These are phyloP conservation scores for Picea engelmannii DNA, from an alignment of 83 land plant genomes.

Conservation along the genomic window DNA sequence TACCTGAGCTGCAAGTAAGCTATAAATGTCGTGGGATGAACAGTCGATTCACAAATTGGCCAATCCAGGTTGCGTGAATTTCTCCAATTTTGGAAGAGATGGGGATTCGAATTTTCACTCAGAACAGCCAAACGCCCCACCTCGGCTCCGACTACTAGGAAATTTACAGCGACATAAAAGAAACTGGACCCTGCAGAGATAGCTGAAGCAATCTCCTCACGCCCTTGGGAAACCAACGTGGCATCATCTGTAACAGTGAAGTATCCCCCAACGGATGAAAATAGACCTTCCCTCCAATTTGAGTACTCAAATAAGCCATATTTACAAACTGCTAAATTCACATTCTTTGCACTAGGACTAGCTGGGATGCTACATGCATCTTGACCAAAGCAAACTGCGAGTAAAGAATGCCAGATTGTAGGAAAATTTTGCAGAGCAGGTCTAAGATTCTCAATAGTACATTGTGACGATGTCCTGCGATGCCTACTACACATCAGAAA, in stretches of 20 bases:
- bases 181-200: constrained; percentile 84
- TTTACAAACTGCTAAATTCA: constrained; percentile 27
- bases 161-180: too few species aligned
- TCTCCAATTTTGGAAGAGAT: too few species aligned
- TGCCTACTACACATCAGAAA: too few species aligned
- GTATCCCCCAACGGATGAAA: constrained; percentile 81
- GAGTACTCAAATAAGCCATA: constrained; percentile 67
- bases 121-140: too few species aligned
- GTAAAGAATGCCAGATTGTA: constrained; percentile 78
- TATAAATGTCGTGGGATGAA: too few species aligned
- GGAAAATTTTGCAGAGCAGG: constrained; percentile 74
- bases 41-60: too few species aligned
- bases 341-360: constrained; percentile 38
- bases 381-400: constrained; percentile 70
- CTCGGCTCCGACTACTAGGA: too few species aligned
- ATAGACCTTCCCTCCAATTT: constrained; percentile 80
- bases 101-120: too few species aligned
- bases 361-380: constrained; percentile 45
- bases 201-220: constrained; percentile 72
- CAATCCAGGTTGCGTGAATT: too few species aligned
- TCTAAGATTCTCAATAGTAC: constrained; percentile 83
- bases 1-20: too few species aligned
- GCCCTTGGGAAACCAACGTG: constrained; percentile 82
- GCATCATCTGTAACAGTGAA: constrained; percentile 81
- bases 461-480: constrained; percentile 65